These are phyloP conservation scores for Diplocarpon rosae DNA, from an alignment of 2,329 filamentous ascomycete genomes.

Conservation along the genomic window DNA sequence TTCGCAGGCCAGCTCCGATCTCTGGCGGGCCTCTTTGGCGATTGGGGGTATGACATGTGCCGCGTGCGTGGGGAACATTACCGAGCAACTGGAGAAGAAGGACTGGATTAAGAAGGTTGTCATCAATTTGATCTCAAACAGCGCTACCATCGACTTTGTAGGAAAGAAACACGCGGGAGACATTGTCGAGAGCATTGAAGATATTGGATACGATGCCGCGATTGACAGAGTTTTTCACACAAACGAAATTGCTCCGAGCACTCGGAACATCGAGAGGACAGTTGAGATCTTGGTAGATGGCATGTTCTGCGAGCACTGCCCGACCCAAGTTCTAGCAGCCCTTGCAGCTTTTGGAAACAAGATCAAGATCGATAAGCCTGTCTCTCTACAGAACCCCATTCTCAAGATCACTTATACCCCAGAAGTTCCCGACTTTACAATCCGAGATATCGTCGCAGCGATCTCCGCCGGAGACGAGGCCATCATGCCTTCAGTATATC, in stretches of 20 bases:
- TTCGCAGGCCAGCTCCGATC: conserved; percentile 17
- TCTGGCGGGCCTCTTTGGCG: conserved; percentile 39
- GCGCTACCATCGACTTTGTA: conserved; percentile 35
- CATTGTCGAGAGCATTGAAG: conserved; percentile 40
- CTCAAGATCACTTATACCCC: conserved; percentile 63
- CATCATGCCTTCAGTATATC: conserved; percentile 61
- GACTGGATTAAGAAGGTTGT: conserved; percentile 37
- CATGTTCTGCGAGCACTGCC: conserved; percentile 66
- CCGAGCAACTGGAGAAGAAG: conserved; percentile 35
- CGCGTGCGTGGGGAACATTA: conserved; percentile 39
- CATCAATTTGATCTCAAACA: conserved; percentile 43
- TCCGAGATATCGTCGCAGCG: conserved; percentile 59
- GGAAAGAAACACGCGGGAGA: conserved; percentile 34
- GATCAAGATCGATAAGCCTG: conserved; percentile 38
- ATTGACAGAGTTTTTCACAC: conserved; percentile 37
- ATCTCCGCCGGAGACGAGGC: conserved; percentile 56
- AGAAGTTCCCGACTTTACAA: conserved; percentile 55
- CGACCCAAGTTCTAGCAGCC: conserved; percentile 42
- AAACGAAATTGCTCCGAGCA: conserved; percentile 7
- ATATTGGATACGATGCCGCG: conserved; percentile 55
- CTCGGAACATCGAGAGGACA: conserved; percentile 31
- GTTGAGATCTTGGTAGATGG: conserved; percentile 58
- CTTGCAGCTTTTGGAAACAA: conserved; percentile 40
- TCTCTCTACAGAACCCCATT: conserved; percentile 52
- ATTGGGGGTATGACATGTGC: conserved; percentile 48